Evolutionary conservation across 805 yeast species (phyloP).

Genomic region (Kazachstania kunashirensis): DNA sequence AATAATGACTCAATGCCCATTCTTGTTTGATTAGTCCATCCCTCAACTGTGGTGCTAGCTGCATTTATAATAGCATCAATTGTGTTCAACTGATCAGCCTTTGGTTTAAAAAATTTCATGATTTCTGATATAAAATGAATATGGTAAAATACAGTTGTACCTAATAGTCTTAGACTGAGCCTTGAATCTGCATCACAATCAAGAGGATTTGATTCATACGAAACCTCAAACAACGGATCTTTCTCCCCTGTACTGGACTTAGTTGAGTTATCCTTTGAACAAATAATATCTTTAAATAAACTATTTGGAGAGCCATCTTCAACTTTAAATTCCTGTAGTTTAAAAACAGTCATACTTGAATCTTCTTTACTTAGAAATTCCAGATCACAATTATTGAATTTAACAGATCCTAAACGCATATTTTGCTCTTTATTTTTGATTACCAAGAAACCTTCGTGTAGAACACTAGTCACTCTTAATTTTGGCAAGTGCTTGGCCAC

Average conservation of each 20-base stretch:
- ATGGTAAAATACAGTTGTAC: constrained; percentile 86
- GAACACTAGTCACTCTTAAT: constrained; percentile 55
- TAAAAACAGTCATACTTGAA: constrained; percentile 62
- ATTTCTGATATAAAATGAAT: constrained; percentile 73
- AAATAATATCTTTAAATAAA: constrained; percentile 77
- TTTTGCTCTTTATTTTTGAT: constrained; percentile 33
- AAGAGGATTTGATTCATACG: constrained; percentile 79
- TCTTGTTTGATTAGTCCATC: constrained; percentile 78
- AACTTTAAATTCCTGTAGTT: constrained; percentile 70
- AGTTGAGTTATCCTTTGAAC: constrained; percentile 50
- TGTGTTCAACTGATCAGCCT: constrained; percentile 75
- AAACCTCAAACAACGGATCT: constrained; percentile 65
- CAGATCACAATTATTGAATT: constrained; percentile 73
- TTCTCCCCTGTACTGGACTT: background rate
- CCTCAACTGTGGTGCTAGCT: constrained; percentile 91
- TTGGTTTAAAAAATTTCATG: constrained; percentile 72
- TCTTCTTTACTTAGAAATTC: constrained; percentile 69
- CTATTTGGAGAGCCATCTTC: constrained; percentile 79
- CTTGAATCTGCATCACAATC: constrained; percentile 77
- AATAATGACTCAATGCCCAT: constrained; percentile 87
- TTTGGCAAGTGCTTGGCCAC: constrained; percentile 65
- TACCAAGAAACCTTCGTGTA: constrained; percentile 69
- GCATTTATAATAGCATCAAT: constrained; percentile 86
- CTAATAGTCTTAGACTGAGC: constrained; percentile 60
- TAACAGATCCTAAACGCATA: constrained; percentile 57